These are phyloP conservation scores for Panicum hallii DNA, from an alignment of 202 grass and related monocot species.

Conservation along the genomic window DNA sequence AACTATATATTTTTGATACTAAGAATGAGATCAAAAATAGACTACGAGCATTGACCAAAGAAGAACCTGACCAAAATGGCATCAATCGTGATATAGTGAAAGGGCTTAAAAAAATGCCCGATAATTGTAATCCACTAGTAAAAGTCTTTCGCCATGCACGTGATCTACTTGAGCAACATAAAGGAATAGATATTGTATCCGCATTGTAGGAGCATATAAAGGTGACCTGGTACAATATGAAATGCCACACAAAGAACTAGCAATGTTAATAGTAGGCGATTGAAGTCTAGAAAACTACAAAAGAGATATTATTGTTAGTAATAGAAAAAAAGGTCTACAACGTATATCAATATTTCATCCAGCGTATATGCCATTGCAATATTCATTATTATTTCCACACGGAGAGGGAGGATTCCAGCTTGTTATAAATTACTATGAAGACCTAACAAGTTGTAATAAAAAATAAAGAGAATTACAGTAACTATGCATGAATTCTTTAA, in stretches of 20 bases:
- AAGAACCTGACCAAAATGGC: not conserved
- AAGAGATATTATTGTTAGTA: not conserved
- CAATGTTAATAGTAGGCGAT: not conserved
- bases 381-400: not conserved
- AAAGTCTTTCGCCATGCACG: not conserved
- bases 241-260: not conserved
- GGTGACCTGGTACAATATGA: not conserved
- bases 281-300: not conserved
- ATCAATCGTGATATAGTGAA: not conserved
- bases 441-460: too few relatives aligned
- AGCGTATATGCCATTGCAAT: not conserved
- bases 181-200: not conserved
- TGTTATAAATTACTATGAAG: not conserved
- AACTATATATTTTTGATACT: constrained; percentile 11
- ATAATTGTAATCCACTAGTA: not conserved
- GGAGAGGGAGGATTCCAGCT: constrained; percentile 7
- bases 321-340: not conserved
- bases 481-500: not conserved
- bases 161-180: not conserved
- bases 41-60: not conserved
- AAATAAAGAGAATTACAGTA: not conserved
- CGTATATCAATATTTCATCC: not conserved
- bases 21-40: constrained; percentile 19
- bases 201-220: not conserved
- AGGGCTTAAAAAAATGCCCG: not conserved